Percentiles rank a stretch among this genome's conserved stretches.
Evolutionary conservation across 2,329 filamentous ascomycete genomes (phyloP).

Genomic region (Neonectria faginata): DNA sequence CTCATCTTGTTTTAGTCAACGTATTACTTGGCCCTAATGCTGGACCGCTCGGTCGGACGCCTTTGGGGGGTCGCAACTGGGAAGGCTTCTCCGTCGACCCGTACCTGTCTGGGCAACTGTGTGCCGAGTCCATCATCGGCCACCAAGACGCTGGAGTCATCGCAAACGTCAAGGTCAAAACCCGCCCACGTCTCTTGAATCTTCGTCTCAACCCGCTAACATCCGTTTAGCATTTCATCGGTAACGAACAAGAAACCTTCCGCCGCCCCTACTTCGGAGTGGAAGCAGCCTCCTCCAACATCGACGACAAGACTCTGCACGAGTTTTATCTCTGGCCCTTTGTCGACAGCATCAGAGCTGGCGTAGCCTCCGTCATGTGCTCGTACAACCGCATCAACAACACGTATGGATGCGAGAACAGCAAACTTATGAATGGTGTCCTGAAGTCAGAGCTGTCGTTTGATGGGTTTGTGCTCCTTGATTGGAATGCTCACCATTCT

Average conservation of each 20-base stretch:
- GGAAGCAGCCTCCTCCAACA: constrained; percentile 69
- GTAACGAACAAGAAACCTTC: constrained; percentile 69
- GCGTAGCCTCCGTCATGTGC: constrained; percentile 72
- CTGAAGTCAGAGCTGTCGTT: constrained; percentile 74
- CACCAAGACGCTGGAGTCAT: constrained; percentile 84
- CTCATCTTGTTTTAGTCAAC: constrained; percentile 60
- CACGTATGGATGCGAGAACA: constrained; percentile 80
- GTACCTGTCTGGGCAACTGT: constrained; percentile 75
- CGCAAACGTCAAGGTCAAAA: constrained; percentile 71
- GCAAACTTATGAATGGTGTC: constrained; percentile 74
- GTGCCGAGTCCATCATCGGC: constrained; percentile 78
- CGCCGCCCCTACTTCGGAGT: constrained; percentile 55
- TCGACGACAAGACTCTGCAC: constrained; percentile 74
- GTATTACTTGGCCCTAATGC: constrained; percentile 78
- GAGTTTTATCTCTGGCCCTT: constrained; percentile 77
- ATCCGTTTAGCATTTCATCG: constrained; percentile 64
- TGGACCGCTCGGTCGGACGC: constrained; percentile 77
- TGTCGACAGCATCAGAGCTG: constrained; percentile 68
- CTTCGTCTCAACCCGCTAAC: neutral
- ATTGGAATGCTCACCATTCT: constrained; percentile 76
- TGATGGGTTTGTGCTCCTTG: constrained; percentile 75
- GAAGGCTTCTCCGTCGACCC: constrained; percentile 80
- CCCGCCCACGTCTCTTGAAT: accelerated
- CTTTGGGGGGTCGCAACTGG: constrained; percentile 79
- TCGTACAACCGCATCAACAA: constrained; percentile 79